Evolutionary conservation across 2,329 filamentous ascomycete species (phyloP), one percentile per base, ranked within the genome.

Genomic region (Apiospora arundinis): DNA sequence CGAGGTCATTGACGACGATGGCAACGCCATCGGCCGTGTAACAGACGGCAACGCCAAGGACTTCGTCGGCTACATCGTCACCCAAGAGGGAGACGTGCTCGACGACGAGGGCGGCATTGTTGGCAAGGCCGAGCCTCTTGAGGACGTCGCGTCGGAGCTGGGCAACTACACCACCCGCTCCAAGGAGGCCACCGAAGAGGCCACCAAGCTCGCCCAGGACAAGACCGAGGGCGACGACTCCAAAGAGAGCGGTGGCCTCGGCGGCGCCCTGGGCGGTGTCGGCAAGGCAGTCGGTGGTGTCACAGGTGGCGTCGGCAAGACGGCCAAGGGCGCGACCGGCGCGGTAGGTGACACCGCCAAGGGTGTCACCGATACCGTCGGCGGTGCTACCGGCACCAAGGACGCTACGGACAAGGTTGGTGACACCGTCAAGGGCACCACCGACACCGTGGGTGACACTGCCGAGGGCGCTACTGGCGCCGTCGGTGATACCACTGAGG

Each of bases 1-100:
- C n/a, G 86, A 88, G 73, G 85, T 89, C 14, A 80, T 89, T 45
- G 87, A 89, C 77, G 85, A 87, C 42, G 86, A 89, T 67, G 85
- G 85, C 12, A 85, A 84, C 71, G 78, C 85, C 21, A 83, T 86
- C 63, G 85, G 84, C 69, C 81, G 80, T 68, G 82, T 84, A 11
- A 80, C 80, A 44, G 73, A 76, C 69, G 77, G 77, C 48, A 73
- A 80, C 44, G 73, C 76, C 7, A 73, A 75, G 11, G 77, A 78
- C 23, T 78, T 80, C 66, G 70, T 74, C 18, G 78, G 77, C 67
- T 79, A 76, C 72, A 72, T 83, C 68, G 80, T 83, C 67, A 79
- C 79, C 14, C 80, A 82, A 70, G 79, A 83, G 69, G 79, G 76
- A 7, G 80, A 83, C 45, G 76, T 80, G 8, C 71, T 81, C 40